Percentiles rank a stretch among this genome's conserved stretches.
Evolutionary conservation across 805 yeast genomes (phyloP).

Genomic region (Tetrapisispora fleetii): DNA sequence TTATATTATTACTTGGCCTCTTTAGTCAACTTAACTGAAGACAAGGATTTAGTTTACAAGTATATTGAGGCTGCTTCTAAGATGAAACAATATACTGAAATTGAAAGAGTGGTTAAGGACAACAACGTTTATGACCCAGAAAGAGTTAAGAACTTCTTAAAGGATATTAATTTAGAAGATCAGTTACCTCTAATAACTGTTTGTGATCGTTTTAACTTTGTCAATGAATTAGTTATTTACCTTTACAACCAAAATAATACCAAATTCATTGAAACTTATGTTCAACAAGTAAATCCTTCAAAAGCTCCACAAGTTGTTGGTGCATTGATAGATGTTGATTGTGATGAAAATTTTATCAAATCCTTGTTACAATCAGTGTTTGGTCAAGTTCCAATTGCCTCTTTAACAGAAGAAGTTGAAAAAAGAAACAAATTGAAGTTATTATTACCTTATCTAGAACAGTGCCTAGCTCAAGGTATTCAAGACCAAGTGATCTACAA

Average conservation of each 20-base stretch:
- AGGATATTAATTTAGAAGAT: slow-evolving; percentile 87
- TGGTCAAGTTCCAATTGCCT: slow-evolving; percentile 89
- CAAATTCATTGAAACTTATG: slow-evolving; percentile 95
- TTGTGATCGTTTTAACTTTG: slow-evolving; percentile 83
- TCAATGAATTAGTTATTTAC: slow-evolving; percentile 87
- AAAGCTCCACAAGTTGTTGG: slow-evolving; percentile 96
- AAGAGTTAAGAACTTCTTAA: slow-evolving; percentile 92
- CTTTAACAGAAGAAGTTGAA: slow-evolving; percentile 88
- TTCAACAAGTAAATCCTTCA: slow-evolving; percentile 93
- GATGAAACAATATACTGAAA: slow-evolving; percentile 83
- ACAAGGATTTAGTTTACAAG: slow-evolving; percentile 90
- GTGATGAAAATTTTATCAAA: slow-evolving; percentile 84
- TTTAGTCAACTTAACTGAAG: slow-evolving; percentile 87
- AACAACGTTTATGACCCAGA: slow-evolving; percentile 93
- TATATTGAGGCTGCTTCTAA: slow-evolving; percentile 91
- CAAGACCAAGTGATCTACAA: slow-evolving; percentile 88
- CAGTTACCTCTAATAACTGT: slow-evolving; percentile 95
- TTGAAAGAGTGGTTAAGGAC: slow-evolving; percentile 91
- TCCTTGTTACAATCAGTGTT: slow-evolving; percentile 70
- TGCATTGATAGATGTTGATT: slow-evolving; percentile 91
- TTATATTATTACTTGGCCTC: slow-evolving; percentile 88
- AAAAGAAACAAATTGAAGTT: slow-evolving; percentile 90
- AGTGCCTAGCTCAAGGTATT: slow-evolving; percentile 72
- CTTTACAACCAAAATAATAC: slow-evolving; percentile 91
- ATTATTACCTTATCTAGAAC: slow-evolving; percentile 85